Percentiles rank a stretch among this genome's conserved stretches.
These are phyloP conservation scores for Thermochaetoides dissita DNA, from an alignment of 2,329 filamentous ascomycete species.

Conservation along the genomic window DNA sequence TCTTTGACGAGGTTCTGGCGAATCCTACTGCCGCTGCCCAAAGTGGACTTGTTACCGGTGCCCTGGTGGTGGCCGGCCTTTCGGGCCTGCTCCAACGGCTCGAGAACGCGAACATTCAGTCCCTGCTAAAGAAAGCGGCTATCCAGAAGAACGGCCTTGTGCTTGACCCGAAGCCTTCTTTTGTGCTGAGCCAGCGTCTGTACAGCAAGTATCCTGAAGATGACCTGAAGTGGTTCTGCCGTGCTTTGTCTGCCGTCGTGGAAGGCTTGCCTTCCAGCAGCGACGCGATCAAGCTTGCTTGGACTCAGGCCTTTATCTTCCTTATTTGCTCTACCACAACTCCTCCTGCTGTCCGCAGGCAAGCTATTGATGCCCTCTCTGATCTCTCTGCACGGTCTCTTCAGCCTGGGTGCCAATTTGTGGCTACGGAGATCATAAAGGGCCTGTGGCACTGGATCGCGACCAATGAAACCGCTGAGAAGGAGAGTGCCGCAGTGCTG, in stretches of 20 bases:
- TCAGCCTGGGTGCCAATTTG: conserved; percentile 21
- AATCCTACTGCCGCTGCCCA: conserved; percentile 72
- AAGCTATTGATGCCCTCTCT: conserved; percentile 48
- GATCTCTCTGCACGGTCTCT: conserved; percentile 39
- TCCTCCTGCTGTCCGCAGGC: conserved; percentile 48
- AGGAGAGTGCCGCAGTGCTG: conserved; percentile 56
- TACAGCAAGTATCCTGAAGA: conserved; percentile 66
- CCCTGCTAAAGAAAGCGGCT: conserved; percentile 45
- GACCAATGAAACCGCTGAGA: conserved; percentile 54
- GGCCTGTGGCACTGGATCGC: conserved; percentile 73
- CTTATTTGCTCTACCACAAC: conserved; percentile 51
- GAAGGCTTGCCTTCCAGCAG: conserved; percentile 35
- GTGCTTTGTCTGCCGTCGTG: conserved; percentile 52
- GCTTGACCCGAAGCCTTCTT: conserved; percentile 69
- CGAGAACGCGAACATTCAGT: conserved; percentile 32
- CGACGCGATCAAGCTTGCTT: conserved; percentile 46
- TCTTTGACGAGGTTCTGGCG: conserved; percentile 61
- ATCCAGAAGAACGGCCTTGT: conserved; percentile 52
- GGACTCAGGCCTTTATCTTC: conserved; percentile 79
- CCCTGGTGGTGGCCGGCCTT: conserved; percentile 59
- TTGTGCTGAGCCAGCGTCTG: conserved; percentile 69
- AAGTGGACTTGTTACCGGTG: conserved; percentile 66
- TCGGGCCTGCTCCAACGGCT: conserved; percentile 38
- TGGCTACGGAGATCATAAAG: conserved; percentile 48
- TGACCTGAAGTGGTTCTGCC: conserved; percentile 64